Base-by-base conservation (phyloP, 1,139 yeast species). In the Yamadazyma trypodendri region DNA sequence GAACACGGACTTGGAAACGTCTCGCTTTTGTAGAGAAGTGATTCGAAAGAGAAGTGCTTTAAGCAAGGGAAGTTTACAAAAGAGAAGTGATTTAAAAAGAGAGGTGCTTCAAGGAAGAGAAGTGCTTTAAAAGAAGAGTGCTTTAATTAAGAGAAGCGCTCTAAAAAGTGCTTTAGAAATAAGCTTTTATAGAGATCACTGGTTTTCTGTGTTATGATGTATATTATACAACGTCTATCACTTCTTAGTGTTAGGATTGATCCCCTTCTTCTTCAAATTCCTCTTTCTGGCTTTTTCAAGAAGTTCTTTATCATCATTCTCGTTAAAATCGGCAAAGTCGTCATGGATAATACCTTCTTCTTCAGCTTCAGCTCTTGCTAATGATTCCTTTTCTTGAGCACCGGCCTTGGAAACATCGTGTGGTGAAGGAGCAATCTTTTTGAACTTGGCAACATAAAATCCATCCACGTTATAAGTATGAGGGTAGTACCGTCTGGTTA, bases 381-480 rank as follows among this genome's bases (percentile, higher is more conserved):
- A 65, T 28, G 72, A 69, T 62, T 87, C 96, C 71, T 87, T 87
- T 65, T 87, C 97, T 56, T 75, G 77, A 31, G 96, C 95, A 50
- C 95, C 92, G 6, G 94, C 90, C 68, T 84, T 86, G 44, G 90
- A 81, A 41, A 80, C 77, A 63, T 84, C 94, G 51, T 81, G 87
- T 35, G 90, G 84, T 45, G 95, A 82, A 42, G 96, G 73, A 2
- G 92, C 95, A 47, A 79, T 81, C 76, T 94, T 94, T 66, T 87
- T 81, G 71, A 94, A 87, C 60, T 92, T 92, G 42, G 99, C 98
- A 43, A 94, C 98, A 61, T 72, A 94, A 74, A 94, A 94, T 25
- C 99, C 99, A 65, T 94, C 99, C 38, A 94, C 98, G 61, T 94
- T 94, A 61, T 92, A 92, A 23, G 96, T 90, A 63, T 94, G 99